Evolutionary conservation across 1,284 basidiomycete species (phyloP).

Genomic region (Ustilago nuda): DNA sequence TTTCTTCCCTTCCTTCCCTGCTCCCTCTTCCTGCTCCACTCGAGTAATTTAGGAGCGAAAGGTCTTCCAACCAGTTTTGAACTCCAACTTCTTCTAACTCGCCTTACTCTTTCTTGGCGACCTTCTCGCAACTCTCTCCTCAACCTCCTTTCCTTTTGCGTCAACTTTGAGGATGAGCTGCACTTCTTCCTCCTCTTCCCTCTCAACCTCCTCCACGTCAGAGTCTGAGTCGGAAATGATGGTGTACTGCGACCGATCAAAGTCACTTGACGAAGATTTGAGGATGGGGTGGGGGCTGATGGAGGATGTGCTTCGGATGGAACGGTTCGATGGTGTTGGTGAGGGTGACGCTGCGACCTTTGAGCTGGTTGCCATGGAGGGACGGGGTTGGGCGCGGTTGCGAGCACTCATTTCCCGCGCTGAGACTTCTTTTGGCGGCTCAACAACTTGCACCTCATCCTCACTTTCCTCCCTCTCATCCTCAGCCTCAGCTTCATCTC

Average conservation of each 20-base stretch:
- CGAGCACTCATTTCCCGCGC: not conserved
- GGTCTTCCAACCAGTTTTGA: not conserved
- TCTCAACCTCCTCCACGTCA: not conserved
- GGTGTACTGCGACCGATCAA: constrained; percentile 26
- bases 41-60: not conserved
- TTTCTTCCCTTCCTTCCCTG: not conserved
- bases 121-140: constrained; percentile 1
- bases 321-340: constrained; percentile 6
- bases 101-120: not conserved
- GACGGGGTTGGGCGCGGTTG: not conserved
- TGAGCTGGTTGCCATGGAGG: not conserved
- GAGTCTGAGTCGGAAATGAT: constrained; percentile 26
- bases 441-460: not conserved
- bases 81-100: not conserved
- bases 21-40: no score
- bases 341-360: not conserved
- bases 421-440: not conserved
- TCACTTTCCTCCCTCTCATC: not conserved
- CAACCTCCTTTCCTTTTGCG: not conserved
- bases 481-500: constrained; percentile 1
- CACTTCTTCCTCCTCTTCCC: constrained; percentile 12
- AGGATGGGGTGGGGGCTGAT: constrained; percentile 17
- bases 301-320: constrained; percentile 9
- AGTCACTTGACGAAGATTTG: not conserved
- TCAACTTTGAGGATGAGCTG: constrained; percentile 11